Evolutionary conservation across 805 yeast species (phyloP), one percentile per base, ranked within the genome.

Genomic region (Wickerhamiella slavikovae): DNA sequence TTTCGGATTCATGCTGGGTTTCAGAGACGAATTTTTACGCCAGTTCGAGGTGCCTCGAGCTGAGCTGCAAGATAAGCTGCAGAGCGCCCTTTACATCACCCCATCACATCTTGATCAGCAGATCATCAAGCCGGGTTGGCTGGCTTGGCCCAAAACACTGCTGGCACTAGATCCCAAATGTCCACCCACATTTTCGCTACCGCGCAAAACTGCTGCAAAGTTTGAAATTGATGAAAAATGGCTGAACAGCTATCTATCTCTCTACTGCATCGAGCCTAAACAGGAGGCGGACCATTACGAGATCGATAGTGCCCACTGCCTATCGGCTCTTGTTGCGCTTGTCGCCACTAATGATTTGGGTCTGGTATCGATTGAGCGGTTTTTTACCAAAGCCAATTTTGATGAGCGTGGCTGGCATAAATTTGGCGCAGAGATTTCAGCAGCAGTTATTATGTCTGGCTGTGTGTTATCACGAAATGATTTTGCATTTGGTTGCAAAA

Each of bases 321-420:
- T 71, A 17, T 50, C 63, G 1, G 48, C 64, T 1, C 38, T 78
- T 3, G 52, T 70, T 5, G 52, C 57, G 11, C 48, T 79, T 21
- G 51, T 63, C 12, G 52, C 66, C 4, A 55, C 58, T 29, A 66
- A 53, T 11, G 52, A 57, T 7, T 49, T 63, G 3, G 38, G 51
- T 3, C 38, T 76, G 12, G 38, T 54, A 0, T 58, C 68, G 6
- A 43, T 74, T 15, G 60, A 54, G 0, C 38, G 71, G 1, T 52
- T 75, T 13, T 51, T 53, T 4, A 58, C 54, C 2, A 45, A 62
- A 5, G 78, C 73, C 42, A 64, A 65, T 10, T 57, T 61, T 17
- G 71, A 68, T 33, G 93, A 80, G 34, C 75, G 73, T 40, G 66
- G 79, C 11, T 56, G 75, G 2, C 91, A 83, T 45, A 69, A 89